A percentile compares a stretch with the other conserved stretches of the same genome.
Conservation (phyloP, 1,139 yeast genomes). For the Yamadazyma sp. region DNA sequence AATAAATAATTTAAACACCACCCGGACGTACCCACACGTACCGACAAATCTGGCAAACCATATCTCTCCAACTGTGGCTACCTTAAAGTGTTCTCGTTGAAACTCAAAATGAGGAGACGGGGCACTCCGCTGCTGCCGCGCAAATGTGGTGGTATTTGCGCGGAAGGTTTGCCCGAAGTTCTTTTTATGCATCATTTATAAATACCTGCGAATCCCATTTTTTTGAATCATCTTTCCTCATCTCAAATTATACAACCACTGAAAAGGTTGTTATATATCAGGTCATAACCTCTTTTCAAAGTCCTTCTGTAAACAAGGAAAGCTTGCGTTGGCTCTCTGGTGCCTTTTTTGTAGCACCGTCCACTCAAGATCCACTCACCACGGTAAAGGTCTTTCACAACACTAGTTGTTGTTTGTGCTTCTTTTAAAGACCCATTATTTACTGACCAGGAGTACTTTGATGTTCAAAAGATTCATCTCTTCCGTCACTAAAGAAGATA, state of each 20-base stretch:
- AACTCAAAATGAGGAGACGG: not conserved
- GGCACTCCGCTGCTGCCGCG: no score
- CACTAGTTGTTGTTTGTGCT: not conserved
- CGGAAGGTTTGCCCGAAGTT: not conserved
- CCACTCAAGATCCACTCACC: no score
- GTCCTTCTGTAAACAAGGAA: not conserved
- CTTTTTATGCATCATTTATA: not conserved
- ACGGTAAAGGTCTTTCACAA: no score
- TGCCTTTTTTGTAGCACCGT: not conserved
- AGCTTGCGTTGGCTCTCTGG: not conserved
- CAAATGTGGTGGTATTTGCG: no score
- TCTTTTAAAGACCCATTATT: not conserved
- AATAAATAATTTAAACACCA: no score
- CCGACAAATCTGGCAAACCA: no score
- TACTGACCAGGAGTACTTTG: not conserved
- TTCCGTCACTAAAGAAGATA: conserved; percentile 7
- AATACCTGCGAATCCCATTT: not conserved
- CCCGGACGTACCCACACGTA: no score
- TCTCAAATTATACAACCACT: not conserved
- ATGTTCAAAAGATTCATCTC: conserved; percentile 12
- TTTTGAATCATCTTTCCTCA: conserved; percentile 1
- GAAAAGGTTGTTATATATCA: not conserved
- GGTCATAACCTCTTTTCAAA: not conserved
- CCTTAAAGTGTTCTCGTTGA: not conserved
- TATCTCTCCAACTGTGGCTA: not conserved